These are phyloP conservation scores for Saccharomycopsis guyanensis DNA, from an alignment of 805 yeast species.

Conservation along the genomic window DNA sequence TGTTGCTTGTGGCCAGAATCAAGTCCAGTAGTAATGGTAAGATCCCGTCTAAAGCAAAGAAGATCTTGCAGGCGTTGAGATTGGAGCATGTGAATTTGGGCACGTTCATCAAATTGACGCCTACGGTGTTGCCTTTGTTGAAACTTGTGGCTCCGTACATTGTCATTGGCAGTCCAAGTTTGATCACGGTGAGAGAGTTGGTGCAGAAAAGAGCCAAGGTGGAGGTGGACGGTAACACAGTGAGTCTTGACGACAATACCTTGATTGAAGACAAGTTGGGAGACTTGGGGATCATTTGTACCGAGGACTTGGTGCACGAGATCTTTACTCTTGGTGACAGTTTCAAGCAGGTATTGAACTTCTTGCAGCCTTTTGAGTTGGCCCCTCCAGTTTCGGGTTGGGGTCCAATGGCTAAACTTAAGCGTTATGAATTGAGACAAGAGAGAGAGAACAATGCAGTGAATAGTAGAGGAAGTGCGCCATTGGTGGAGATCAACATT, in stretches of 20 bases:
- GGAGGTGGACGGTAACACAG: conserved; percentile 30
- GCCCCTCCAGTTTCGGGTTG: conserved; percentile 67
- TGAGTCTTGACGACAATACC: conserved; percentile 64
- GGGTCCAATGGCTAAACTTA: conserved; percentile 64
- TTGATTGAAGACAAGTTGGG: conserved; percentile 66
- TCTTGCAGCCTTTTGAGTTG: conserved; percentile 64
- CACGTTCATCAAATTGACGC: conserved; percentile 60
- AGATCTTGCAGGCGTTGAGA: conserved; percentile 54
- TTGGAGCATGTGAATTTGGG: conserved; percentile 56
- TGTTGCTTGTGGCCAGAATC: conserved; percentile 61
- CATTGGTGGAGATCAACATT: conserved; percentile 64
- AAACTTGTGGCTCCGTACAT: conserved; percentile 66
- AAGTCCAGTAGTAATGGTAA: conserved; percentile 57
- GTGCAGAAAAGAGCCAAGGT: conserved; percentile 72
- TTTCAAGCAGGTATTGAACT: conserved; percentile 52
- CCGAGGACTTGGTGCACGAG: conserved; percentile 75
- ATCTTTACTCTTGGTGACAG: conserved; percentile 53
- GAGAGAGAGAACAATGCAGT: conserved; percentile 36
- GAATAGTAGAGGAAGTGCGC: conserved; percentile 57
- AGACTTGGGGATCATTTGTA: conserved; percentile 65
- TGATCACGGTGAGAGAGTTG: conserved; percentile 61
- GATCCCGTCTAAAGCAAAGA: conserved; percentile 57
- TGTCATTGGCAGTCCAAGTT: conserved; percentile 68
- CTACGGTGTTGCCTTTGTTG: conserved; percentile 52
- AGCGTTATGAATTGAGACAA: conserved; percentile 50